Conservation (phyloP, 768 basidiomycete species). For the Trametes sanguinea region DNA sequence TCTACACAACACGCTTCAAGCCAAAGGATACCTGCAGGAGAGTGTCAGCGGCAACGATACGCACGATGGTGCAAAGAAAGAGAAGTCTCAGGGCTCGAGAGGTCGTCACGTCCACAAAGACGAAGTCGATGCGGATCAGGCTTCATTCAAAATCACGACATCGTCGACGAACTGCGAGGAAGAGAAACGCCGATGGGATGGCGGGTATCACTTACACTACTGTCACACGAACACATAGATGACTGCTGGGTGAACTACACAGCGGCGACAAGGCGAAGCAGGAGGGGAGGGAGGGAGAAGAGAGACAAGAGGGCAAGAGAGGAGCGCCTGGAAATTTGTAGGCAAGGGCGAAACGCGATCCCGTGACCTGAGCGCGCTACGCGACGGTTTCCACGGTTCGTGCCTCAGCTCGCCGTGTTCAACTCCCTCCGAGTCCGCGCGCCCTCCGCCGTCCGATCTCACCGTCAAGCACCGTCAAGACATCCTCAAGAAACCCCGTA, state of each 20-base stretch:
- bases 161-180: background rate
- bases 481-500: background rate
- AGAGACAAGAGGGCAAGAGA: background rate
- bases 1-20: too few relatives aligned
- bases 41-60: background rate
- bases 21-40: background rate
- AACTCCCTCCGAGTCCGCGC: background rate
- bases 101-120: background rate
- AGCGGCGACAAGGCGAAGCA: too few relatives aligned
- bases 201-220: background rate
- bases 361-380: slow-evolving; percentile 18
- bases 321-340: slow-evolving; percentile 10
- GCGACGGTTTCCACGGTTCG: slow-evolving; percentile 23
- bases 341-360: slow-evolving; percentile 11
- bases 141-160: slow-evolving; percentile 1
- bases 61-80: background rate
- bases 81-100: slow-evolving; percentile 5
- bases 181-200: background rate
- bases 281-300: background rate
- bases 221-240: background rate
- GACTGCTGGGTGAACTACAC: too few relatives aligned
- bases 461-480: background rate
- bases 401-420: background rate
- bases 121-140: background rate
- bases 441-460: background rate